Conservation (phyloP, 2,329 filamentous ascomycete genomes). For the Ceratocystis variospora region DNA sequence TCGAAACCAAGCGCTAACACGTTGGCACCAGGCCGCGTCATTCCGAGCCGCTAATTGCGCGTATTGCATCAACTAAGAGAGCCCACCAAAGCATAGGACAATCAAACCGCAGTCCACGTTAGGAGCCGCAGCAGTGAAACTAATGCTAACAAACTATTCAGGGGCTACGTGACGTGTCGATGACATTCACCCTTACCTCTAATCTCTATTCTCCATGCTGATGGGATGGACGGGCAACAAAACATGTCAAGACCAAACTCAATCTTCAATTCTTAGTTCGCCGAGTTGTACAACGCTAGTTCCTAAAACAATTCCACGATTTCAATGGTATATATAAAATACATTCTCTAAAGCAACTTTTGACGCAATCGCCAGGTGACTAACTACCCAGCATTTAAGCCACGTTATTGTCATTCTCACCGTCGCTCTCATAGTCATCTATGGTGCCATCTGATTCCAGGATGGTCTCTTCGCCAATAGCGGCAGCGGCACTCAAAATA, state of each 20-base stretch:
- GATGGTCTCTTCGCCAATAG: conserved; percentile 7
- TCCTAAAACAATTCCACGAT: too few species aligned
- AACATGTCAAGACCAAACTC: too few species aligned
- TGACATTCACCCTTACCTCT: not conserved
- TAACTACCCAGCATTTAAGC: too few species aligned
- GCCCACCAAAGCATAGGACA: not conserved
- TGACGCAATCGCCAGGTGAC: too few species aligned
- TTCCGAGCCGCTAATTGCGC: not conserved
- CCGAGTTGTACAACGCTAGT: too few species aligned
- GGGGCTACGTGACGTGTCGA: not conserved
- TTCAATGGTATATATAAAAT: too few species aligned
- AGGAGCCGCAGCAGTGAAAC: not conserved
- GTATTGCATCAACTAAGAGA: not conserved
- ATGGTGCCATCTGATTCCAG: not conserved
- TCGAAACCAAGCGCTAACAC: not conserved
- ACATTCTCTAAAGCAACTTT: too few species aligned
- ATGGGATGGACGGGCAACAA: too few species aligned
- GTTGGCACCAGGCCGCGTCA: not conserved
- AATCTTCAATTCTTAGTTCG: too few species aligned
- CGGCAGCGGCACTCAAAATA: not conserved
- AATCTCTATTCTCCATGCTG: too few species aligned
- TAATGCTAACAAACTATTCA: not conserved
- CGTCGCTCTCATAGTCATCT: too few species aligned
- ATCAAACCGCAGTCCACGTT: not conserved
- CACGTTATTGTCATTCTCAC: too few species aligned